Conservation (phyloP, 495 filamentous ascomycete species). For the Margaritispora aquatica region DNA sequence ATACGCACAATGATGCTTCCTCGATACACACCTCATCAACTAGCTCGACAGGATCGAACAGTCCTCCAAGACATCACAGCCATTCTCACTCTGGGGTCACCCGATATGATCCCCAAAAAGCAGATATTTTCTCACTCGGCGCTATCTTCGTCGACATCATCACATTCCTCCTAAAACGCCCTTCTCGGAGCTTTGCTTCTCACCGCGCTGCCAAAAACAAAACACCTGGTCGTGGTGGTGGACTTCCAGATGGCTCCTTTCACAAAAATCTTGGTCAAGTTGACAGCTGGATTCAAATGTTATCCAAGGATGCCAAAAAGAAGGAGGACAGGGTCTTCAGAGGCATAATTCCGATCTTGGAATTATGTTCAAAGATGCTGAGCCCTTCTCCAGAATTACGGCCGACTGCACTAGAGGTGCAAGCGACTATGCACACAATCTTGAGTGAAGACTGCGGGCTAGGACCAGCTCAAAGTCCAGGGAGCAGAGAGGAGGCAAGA, state of each 20-base stretch:
- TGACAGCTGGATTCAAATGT: constrained; percentile 64
- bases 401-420: constrained; percentile 37
- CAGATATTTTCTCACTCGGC: constrained; percentile 75
- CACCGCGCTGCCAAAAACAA: constrained; percentile 68
- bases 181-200: constrained; percentile 60
- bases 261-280: constrained; percentile 76
- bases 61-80: background rate
- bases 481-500: background rate
- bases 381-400: constrained; percentile 36
- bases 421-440: constrained; percentile 37
- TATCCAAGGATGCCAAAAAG: constrained; percentile 63
- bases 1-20: background rate
- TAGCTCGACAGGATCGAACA: constrained; percentile 7
- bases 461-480: background rate
- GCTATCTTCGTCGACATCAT: constrained; percentile 65
- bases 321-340: constrained; percentile 49
- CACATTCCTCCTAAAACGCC: constrained; percentile 67
- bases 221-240: constrained; percentile 59
- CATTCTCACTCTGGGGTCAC: background rate
- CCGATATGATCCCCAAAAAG: constrained; percentile 40
- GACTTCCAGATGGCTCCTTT: constrained; percentile 72
- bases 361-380: constrained; percentile 40
- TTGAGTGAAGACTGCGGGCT: constrained; percentile 34
- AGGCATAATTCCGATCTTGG: constrained; percentile 41
- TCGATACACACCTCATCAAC: constrained; percentile 11